These are phyloP conservation scores for Salvia miltiorrhiza DNA, from an alignment of 257 asterid species.

Conservation along the genomic window DNA sequence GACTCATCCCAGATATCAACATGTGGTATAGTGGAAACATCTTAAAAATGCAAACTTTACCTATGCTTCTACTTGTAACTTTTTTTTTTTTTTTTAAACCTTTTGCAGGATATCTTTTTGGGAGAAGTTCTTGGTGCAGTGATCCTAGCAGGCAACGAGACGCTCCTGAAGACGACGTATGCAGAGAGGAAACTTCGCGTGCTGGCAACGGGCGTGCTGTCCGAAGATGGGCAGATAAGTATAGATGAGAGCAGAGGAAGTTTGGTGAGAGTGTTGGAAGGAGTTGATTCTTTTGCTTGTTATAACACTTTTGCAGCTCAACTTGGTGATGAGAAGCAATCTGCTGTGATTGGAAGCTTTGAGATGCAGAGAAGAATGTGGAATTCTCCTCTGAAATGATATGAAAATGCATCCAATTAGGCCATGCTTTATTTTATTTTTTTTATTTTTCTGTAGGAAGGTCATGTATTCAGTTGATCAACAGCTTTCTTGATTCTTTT, in stretches of 20 bases:
- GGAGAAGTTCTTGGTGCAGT: slow-evolving; percentile 89
- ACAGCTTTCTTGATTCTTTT: too few species aligned
- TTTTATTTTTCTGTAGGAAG: too few species aligned
- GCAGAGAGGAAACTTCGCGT: slow-evolving; percentile 35
- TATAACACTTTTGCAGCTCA: slow-evolving; percentile 40
- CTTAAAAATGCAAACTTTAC: neutral
- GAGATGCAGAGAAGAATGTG: slow-evolving; percentile 58
- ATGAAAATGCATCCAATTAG: neutral
- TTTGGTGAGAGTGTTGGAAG: slow-evolving; percentile 52
- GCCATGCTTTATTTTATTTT: neutral
- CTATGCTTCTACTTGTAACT: neutral
- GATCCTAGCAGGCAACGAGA: slow-evolving; percentile 43
- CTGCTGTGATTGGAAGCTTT: slow-evolving; percentile 76
- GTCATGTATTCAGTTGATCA: too few species aligned
- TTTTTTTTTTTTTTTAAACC: neutral
- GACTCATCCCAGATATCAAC: slow-evolving; percentile 49
- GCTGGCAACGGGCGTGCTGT: slow-evolving; percentile 44
- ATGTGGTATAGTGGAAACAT: slow-evolving; percentile 45
- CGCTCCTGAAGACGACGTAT: slow-evolving; percentile 38
- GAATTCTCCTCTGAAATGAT: slow-evolving; percentile 35
- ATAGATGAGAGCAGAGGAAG: slow-evolving; percentile 40
- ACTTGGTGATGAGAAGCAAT: slow-evolving; percentile 53
- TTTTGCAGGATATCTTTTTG: slow-evolving; percentile 54
- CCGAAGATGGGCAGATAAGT: slow-evolving; percentile 55
- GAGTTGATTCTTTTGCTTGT: slow-evolving; percentile 46